Evolutionary conservation across 345 rosid species (phyloP), one percentile per base, ranked within the genome.

Genomic region (Reutealis trisperma): DNA sequence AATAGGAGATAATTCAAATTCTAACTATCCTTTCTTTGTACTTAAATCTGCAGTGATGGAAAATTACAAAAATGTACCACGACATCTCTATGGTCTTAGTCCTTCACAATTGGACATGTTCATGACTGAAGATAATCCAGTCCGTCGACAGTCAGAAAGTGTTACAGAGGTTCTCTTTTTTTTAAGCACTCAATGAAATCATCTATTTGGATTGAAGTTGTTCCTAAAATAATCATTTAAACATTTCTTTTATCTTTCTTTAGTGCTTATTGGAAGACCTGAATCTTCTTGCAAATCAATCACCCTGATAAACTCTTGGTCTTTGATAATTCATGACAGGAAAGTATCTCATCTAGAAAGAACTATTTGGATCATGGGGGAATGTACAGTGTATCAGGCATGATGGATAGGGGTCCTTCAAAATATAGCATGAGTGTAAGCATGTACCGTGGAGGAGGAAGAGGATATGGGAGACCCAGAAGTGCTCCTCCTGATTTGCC

Each of bases 401-500:
- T 79, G 61, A 66, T 67, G 75, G 85, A 78, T 57, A 85, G 73
- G 70, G 77, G 88, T 66, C 85, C 89, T 77, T 80, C 89, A 47
- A 87, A 85, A 73, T 89, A 87, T 63, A 87, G 91, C 61, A 90
- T 90, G 95, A 89, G 98, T 69, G 90, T 86, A 15, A 90, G 87
- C 79, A 93, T 90, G 94, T 85, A 90, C 64, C 85, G 90, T 68
- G 94, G 97, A 60, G 97, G 93, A 47, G 90, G 79, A 2, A 84
- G 94, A 49, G 91, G 89, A 55, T 79, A 81, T 51, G 92, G 90
- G 70, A 84, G 87, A 73, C 90, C 89, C 1, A 66, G 78, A 71
- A 75, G 89, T 82, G 89, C 93, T 81, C 97, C 98, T 63, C 99
- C 96, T 24, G 98, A 96, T 87, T 81, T 96, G 86, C 97, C 96